phyloP scores from a whole-genome alignment of 2,329 filamentous ascomycete genomes.

The Stagonosporopsis chrysanthemi region DNA sequence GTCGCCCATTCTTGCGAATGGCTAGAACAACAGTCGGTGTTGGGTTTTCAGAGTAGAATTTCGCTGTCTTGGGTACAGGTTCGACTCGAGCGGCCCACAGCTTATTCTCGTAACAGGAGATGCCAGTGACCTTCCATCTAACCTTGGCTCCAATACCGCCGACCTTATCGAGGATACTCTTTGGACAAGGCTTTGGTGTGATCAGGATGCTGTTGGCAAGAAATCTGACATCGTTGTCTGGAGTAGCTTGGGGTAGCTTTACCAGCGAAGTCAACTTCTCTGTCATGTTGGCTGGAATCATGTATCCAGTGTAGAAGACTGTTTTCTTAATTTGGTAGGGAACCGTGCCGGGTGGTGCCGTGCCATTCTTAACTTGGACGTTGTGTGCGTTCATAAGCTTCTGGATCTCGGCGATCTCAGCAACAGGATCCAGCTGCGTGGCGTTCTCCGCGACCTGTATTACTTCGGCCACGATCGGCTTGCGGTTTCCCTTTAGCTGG shows the following conservation, averaged over 20 bases:
- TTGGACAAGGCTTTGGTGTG: slow-evolving; percentile 76
- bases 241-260: slow-evolving; percentile 66
- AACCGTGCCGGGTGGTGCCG: slow-evolving; percentile 54
- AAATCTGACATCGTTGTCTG: slow-evolving; percentile 76
- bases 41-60: slow-evolving; percentile 79
- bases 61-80: slow-evolving; percentile 70
- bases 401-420: slow-evolving; percentile 84
- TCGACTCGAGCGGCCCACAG: slow-evolving; percentile 86
- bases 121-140: slow-evolving; percentile 82
- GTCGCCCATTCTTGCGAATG: slow-evolving; percentile 75
- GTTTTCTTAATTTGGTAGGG: slow-evolving; percentile 80
- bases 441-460: slow-evolving; percentile 83
- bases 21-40: slow-evolving; percentile 84
- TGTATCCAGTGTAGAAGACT: slow-evolving; percentile 91
- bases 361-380: slow-evolving; percentile 58
- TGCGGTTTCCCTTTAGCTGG: slow-evolving; percentile 59
- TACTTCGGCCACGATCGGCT: slow-evolving; percentile 77
- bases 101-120: slow-evolving; percentile 76
- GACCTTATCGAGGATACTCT: slow-evolving; percentile 78
- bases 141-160: slow-evolving; percentile 86
- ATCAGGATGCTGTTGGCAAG: slow-evolving; percentile 94
- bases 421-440: slow-evolving; percentile 76
- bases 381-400: slow-evolving; percentile 92
- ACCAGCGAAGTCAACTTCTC: slow-evolving; percentile 76
- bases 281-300: slow-evolving; percentile 76